phyloP scores from a whole-genome alignment of 2,329 filamentous ascomycete species.

The Bertia moriformis region DNA sequence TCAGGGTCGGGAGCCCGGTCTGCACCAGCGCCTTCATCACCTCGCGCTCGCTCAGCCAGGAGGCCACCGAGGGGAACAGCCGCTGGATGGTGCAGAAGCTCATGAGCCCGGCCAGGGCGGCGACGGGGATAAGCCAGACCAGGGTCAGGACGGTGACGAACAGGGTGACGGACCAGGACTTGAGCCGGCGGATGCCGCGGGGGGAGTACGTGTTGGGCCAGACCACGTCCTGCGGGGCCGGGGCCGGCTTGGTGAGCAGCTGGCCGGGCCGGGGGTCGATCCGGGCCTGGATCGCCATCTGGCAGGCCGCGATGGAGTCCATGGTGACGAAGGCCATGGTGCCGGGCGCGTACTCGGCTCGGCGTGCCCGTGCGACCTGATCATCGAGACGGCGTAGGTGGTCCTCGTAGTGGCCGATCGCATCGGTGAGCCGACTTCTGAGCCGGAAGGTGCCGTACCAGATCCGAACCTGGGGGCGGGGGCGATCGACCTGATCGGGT shows the following conservation, averaged over 20 bases:
- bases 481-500: no score
- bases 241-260: constrained; percentile 71
- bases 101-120: constrained; percentile 63
- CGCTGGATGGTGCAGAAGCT: constrained; percentile 68
- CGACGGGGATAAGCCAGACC: constrained; percentile 74
- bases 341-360: constrained; percentile 62
- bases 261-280: constrained; percentile 80
- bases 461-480: constrained; percentile 53
- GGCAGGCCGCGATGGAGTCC: constrained; percentile 81
- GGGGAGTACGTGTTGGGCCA: constrained; percentile 87
- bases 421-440: constrained; percentile 62
- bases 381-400: constrained; percentile 67
- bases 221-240: constrained; percentile 80
- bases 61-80: constrained; percentile 55
- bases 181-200: constrained; percentile 56
- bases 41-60: constrained; percentile 51
- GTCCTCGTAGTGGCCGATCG: constrained; percentile 88
- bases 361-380: constrained; percentile 53
- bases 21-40: constrained; percentile 66
- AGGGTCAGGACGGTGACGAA: constrained; percentile 73
- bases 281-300: constrained; percentile 92
- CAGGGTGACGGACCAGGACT: constrained; percentile 71
- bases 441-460: constrained; percentile 67
- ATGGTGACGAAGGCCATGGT: constrained; percentile 91
- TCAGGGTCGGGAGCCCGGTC: constrained; percentile 73